Base-by-base conservation (phyloP, 2,329 filamentous ascomycete genomes). In the Fusarium napiforme region DNA sequence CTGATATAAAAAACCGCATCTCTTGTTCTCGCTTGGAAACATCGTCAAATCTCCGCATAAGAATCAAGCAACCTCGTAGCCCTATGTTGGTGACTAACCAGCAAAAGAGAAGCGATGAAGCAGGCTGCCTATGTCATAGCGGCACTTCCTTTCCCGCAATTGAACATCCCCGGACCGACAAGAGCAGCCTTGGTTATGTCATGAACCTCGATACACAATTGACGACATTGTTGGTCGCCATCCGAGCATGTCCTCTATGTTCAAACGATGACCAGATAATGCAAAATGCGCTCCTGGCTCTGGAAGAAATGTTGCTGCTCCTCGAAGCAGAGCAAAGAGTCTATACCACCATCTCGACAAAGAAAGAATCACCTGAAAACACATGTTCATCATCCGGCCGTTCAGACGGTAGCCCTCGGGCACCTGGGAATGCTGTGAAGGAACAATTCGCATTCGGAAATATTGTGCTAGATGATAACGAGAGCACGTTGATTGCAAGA, bases 381-480 rank as follows among this genome's bases (percentile, higher is more conserved):
- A 26, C 3, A 5, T 21, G 2, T 3, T 14, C 6, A 37, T 9
- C 14, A 7, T 16, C 23, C 16, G 12, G 9, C 5, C 32, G 1
- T 2, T 16, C 23, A 36, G 18, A 21, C 2, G 7, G 7, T 2
- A 37, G 18, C 7, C 18, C 9, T 4, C 6, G 15, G 4, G 9
- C 9, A 3, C 32, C 18, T 4, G 4, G 4, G 8, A 12, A 28
- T 8, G 1, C 14, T 4, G 7, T 5, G 4, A 26, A 21, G 14
- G 49, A 26, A 5, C 7, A 19, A 12, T 53, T 53, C 9, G 1
- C 6, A 2, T 53, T 37, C 4, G 49, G 49, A 26, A 37, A 10
- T 16, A 7, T 53, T 26, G 8, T 21, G 0, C 49, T 53, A 4
- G 32, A 53, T 21, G 32, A 53, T 12, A 16, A 0, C 3, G 23